phyloP scores from a whole-genome alignment of 768 basidiomycete genomes.

The Crassisporium funariophilum region DNA sequence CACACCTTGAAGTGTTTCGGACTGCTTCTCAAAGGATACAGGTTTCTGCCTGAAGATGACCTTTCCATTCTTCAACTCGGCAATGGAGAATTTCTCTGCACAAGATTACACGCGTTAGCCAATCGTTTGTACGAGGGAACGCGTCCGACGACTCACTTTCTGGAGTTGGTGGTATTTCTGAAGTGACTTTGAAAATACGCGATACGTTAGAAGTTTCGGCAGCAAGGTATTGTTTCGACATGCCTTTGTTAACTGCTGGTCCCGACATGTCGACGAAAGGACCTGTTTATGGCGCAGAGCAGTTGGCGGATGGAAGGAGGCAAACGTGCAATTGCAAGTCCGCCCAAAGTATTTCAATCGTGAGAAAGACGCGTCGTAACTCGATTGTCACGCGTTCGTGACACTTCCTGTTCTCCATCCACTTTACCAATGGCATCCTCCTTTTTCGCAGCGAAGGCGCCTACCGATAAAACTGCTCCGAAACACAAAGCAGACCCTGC shows the following conservation, averaged over 20 bases:
- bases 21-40: slow-evolving; percentile 73
- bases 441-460: slow-evolving; percentile 60
- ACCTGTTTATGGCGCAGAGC: slow-evolving; percentile 20
- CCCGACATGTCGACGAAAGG: slow-evolving; percentile 39
- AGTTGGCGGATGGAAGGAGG: slow-evolving; percentile 22
- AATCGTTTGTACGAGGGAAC: slow-evolving; percentile 11
- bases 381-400: slow-evolving; percentile 48
- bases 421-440: slow-evolving; percentile 45
- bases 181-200: slow-evolving; percentile 10
- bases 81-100: slow-evolving; percentile 43
- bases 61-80: slow-evolving; percentile 78
- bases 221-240: neutral
- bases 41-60: slow-evolving; percentile 76
- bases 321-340: slow-evolving; percentile 15
- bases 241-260: slow-evolving; percentile 38
- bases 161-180: slow-evolving; percentile 10
- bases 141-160: slow-evolving; percentile 37
- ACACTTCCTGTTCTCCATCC: slow-evolving; percentile 37
- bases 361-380: slow-evolving; percentile 47
- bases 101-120: slow-evolving; percentile 28
- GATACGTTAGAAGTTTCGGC: neutral
- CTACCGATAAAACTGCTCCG: slow-evolving; percentile 39
- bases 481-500: slow-evolving; percentile 56
- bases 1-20: slow-evolving; percentile 81
- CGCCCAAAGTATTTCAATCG: slow-evolving; percentile 17